Conservation (phyloP, 2,329 filamentous ascomycete species). For the Epichloe scottii region DNA sequence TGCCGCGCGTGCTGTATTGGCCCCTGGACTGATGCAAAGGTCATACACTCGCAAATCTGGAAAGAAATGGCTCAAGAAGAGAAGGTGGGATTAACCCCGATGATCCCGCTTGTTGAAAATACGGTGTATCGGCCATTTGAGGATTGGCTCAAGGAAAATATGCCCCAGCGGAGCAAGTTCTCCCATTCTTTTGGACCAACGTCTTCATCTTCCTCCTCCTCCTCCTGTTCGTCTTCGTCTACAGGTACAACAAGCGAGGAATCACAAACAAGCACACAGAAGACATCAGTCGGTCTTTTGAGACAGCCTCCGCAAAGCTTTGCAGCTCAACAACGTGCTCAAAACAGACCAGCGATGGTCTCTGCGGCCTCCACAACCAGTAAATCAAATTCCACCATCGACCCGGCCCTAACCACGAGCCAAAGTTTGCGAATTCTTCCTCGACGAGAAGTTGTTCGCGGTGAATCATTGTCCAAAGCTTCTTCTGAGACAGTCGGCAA, state of each 20-base stretch:
- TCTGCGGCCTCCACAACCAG: constrained; percentile 15
- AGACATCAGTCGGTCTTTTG: constrained; percentile 30
- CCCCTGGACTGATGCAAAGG: constrained; percentile 34
- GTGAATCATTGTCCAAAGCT: constrained; percentile 13
- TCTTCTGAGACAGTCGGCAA: constrained; percentile 13
- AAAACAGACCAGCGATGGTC: constrained; percentile 30
- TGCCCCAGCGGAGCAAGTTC: constrained; percentile 4
- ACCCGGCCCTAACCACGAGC: constrained; percentile 13
- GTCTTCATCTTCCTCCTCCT: constrained; percentile 3
- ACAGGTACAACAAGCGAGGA: constrained; percentile 16
- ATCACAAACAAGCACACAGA: constrained; percentile 20
- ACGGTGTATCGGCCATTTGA: constrained; percentile 54
- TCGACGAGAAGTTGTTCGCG: constrained; percentile 16
- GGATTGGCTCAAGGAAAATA: constrained; percentile 44
- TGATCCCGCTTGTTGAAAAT: constrained; percentile 47
- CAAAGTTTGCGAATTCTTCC: constrained; percentile 19
- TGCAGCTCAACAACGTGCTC: constrained; percentile 51
- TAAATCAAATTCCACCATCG: constrained; percentile 15
- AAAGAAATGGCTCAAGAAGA: constrained; percentile 57
- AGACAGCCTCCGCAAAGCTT: constrained; percentile 50
- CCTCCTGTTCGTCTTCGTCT: constrained; percentile 5
- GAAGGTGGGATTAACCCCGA: constrained; percentile 50
- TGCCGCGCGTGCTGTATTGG: constrained; percentile 48
- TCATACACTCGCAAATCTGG: constrained; percentile 45
- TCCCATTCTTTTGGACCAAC: constrained; percentile 2